Conservation (phyloP, 495 filamentous ascomycete genomes). For the Glarea lozoyensis region DNA sequence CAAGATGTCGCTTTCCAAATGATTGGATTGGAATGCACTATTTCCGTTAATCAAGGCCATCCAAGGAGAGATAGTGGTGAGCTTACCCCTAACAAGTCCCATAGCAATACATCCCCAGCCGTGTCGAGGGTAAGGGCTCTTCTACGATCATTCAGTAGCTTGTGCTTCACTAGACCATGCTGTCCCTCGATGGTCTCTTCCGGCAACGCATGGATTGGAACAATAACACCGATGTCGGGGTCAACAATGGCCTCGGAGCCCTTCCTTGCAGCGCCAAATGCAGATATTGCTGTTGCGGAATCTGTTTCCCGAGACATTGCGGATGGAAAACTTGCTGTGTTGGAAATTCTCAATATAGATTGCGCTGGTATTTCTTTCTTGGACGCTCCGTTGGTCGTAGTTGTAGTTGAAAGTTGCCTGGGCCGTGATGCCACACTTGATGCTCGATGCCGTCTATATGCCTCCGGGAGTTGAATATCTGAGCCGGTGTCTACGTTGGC, state of each 20-base stretch:
- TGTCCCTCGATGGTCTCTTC: constrained; percentile 89
- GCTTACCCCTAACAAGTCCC: constrained; percentile 79
- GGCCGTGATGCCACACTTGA: constrained; percentile 34
- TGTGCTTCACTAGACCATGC: constrained; percentile 88
- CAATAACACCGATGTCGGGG: constrained; percentile 41
- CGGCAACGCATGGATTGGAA: constrained; percentile 66
- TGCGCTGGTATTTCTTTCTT: constrained; percentile 66
- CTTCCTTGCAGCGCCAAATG: constrained; percentile 40
- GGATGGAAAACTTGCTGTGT: constrained; percentile 65
- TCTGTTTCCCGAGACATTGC: constrained; percentile 39
- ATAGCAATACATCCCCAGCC: constrained; percentile 89
- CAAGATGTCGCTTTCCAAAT: constrained; percentile 88
- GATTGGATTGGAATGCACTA: constrained; percentile 77
- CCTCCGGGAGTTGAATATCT: constrained; percentile 40
- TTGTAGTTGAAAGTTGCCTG: constrained; percentile 21
- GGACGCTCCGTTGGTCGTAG: constrained; percentile 23
- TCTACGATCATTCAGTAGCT: constrained; percentile 82
- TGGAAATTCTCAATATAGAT: constrained; percentile 70
- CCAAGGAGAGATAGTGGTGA: neutral
- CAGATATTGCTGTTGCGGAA: constrained; percentile 36
- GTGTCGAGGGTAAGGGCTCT: constrained; percentile 88
- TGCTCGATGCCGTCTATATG: constrained; percentile 46
- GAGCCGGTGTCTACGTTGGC: constrained; percentile 68
- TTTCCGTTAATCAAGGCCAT: constrained; percentile 13
- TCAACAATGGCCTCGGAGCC: constrained; percentile 46